Evolutionary conservation across 1,139 yeast species (phyloP).

Genomic region (Scheffersomyces illinoinensis): DNA sequence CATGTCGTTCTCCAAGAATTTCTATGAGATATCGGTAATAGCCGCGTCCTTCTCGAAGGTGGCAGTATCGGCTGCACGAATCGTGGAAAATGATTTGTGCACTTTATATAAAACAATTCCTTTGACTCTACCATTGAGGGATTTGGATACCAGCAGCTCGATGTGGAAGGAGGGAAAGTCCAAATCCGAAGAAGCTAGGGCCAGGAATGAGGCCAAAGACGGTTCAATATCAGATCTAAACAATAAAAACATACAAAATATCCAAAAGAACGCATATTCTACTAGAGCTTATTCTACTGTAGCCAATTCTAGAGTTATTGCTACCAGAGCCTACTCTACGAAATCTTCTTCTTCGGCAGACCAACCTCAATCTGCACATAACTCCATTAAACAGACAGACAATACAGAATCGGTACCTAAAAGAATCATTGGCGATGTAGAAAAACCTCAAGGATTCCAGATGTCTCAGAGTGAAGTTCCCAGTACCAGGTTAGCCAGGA

Average conservation of each 20-base stretch:
- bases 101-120: slow-evolving; percentile 18
- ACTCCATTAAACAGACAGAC: slow-evolving; percentile 1
- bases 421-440: slow-evolving; percentile 29
- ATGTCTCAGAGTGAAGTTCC: slow-evolving; percentile 79
- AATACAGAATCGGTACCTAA: slow-evolving; percentile 6
- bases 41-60: slow-evolving; percentile 28
- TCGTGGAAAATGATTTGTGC: slow-evolving; percentile 22
- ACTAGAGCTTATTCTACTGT: slow-evolving; percentile 11
- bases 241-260: background rate
- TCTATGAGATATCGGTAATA: slow-evolving; percentile 30
- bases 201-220: background rate
- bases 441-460: slow-evolving; percentile 38
- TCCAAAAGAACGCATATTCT: slow-evolving; percentile 14
- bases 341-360: slow-evolving; percentile 4
- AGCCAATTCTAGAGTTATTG: background rate
- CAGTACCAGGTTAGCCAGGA: slow-evolving; percentile 76
- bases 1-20: slow-evolving; percentile 6
- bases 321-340: slow-evolving; percentile 15
- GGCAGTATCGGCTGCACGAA: slow-evolving; percentile 20
- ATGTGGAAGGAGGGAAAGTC: slow-evolving; percentile 23
- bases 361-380: background rate
- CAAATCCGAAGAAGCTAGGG: slow-evolving; percentile 10
- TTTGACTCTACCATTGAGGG: slow-evolving; percentile 19
- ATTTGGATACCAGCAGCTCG: slow-evolving; percentile 18
- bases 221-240: background rate